Base-by-base conservation (phyloP, 345 rosid species). In the Physaria fendleri region DNA sequence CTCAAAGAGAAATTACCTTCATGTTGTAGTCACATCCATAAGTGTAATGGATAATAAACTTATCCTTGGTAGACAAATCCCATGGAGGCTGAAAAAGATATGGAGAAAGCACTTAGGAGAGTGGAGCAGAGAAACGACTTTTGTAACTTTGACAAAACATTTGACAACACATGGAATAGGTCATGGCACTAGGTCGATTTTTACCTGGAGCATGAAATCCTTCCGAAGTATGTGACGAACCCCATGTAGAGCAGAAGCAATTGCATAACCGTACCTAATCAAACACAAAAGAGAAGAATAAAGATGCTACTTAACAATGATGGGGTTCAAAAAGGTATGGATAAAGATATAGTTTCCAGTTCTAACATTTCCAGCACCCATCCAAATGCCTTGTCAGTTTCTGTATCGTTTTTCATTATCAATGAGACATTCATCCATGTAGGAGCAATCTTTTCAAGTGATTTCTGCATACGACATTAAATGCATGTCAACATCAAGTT, bases 281-380 rank as follows among this genome's bases (percentile, higher is more conserved):
- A 60, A 68, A 46, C 53, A 49, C 40, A 46, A 64, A 52, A 73
- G 40, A 56, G 24, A 59, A 17, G 44, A 58, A 5, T 10, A 11
- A 6, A n/a, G 12, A 41, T 28, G 37, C 30, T n/a, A 23, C 21
- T 10, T 16, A n/a, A n/a, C n/a, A n/a, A n/a, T n/a, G n/a, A n/a
- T n/a, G n/a, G n/a, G n/a, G n/a, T n/a, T n/a, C n/a, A n/a, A n/a
- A n/a, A n/a, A n/a, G n/a, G n/a, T 29, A 51, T 30, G 68, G 59
- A 42, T 2, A 42, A 8, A 50, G 30, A 39, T 29, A 7, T 44
- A 5, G 25, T 49, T 34, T 56, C 8, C 28, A 20, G 6, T 54
- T 57, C 93, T 87, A 75, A 94, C 99, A 90, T 94, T 84, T 94
- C 99, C 38, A 90, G 76, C 48, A 94, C 97, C 99, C 99, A 94